Evolutionary conservation across 1,139 yeast species (phyloP).

Genomic region (Kodamaea derodonti): DNA sequence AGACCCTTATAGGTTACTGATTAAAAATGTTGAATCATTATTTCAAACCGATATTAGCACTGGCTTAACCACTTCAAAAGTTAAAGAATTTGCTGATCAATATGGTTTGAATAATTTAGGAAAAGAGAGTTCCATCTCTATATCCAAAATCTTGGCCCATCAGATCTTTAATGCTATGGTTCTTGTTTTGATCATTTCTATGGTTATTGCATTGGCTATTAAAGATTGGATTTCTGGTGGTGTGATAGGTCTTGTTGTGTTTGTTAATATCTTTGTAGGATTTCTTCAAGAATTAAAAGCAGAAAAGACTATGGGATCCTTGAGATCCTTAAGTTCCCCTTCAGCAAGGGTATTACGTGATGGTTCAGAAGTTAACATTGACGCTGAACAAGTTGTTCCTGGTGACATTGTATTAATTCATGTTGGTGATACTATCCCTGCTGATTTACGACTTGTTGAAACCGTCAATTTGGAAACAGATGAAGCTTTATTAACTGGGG

Average conservation of each 20-base stretch:
- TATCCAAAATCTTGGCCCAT: slow-evolving; percentile 55
- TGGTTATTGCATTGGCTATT: slow-evolving; percentile 73
- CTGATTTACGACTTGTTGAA: slow-evolving; percentile 63
- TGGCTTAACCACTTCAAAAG: slow-evolving; percentile 48
- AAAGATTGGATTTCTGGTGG: slow-evolving; percentile 83
- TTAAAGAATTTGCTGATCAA: slow-evolving; percentile 16
- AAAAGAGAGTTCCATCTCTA: slow-evolving; percentile 56
- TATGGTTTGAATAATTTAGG: slow-evolving; percentile 65
- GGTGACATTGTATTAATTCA: slow-evolving; percentile 67
- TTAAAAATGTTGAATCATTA: slow-evolving; percentile 29
- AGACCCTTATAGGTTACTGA: slow-evolving; percentile 32
- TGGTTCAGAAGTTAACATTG: slow-evolving; percentile 56
- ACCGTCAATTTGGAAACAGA: slow-evolving; percentile 72
- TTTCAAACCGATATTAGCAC: slow-evolving; percentile 37
- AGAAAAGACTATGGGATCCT: slow-evolving; percentile 77
- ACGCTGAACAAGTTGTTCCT: slow-evolving; percentile 70
- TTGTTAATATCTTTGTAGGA: slow-evolving; percentile 65
- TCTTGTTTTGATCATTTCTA: slow-evolving; percentile 65
- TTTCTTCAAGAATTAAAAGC: slow-evolving; percentile 70
- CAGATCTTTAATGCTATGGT: slow-evolving; percentile 83
- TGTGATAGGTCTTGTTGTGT: slow-evolving; percentile 69
- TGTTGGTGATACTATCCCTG: slow-evolving; percentile 80
- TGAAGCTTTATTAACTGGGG: slow-evolving; percentile 79
- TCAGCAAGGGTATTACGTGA: slow-evolving; percentile 66
- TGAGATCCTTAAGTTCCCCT: slow-evolving; percentile 66